Evolutionary conservation across 2,329 filamentous ascomycete species (phyloP).

Genomic region (Cladosporium sphaerospermum): DNA sequence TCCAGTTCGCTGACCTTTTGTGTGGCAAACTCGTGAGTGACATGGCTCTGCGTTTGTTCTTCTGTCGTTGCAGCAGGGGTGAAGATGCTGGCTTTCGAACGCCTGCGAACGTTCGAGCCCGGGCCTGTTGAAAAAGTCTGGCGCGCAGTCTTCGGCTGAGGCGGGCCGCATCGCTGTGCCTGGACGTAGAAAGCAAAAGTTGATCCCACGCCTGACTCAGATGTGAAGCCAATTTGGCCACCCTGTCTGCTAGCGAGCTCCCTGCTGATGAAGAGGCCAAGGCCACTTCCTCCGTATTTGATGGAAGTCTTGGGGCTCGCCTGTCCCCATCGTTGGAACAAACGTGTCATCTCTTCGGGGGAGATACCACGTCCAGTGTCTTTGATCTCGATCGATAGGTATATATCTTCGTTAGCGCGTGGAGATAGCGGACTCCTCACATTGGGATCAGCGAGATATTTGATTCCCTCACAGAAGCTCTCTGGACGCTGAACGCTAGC

Average conservation of each 20-base stretch:
- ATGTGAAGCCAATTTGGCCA: conserved; percentile 62
- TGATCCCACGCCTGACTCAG: conserved; percentile 52
- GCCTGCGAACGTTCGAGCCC: neutral
- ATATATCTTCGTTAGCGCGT: conserved; percentile 1
- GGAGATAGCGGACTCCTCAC: neutral
- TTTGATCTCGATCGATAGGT: conserved; percentile 30
- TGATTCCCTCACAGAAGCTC: neutral
- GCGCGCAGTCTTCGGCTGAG: neutral
- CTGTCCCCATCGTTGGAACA: conserved; percentile 66
- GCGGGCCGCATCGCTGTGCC: neutral
- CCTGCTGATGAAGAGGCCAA: conserved; percentile 61
- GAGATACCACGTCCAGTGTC: conserved; percentile 38
- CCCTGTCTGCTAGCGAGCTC: conserved; percentile 63
- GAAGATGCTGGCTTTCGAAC: neutral
- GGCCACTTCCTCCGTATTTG: conserved; percentile 63
- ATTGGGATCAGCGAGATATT: conserved; percentile 4
- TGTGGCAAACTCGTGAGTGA: neutral
- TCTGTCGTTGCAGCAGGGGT: neutral
- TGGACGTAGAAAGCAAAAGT: conserved; percentile 57
- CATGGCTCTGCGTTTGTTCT: neutral
- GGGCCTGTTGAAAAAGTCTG: neutral
- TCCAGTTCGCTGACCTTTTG: neutral
- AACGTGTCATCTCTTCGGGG: conserved; percentile 33
- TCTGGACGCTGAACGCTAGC: conserved; percentile 1
- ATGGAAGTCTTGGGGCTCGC: conserved; percentile 61